Evolutionary conservation across 2,329 filamentous ascomycete species (phyloP).

Genomic region (Fusarium annulatum): DNA sequence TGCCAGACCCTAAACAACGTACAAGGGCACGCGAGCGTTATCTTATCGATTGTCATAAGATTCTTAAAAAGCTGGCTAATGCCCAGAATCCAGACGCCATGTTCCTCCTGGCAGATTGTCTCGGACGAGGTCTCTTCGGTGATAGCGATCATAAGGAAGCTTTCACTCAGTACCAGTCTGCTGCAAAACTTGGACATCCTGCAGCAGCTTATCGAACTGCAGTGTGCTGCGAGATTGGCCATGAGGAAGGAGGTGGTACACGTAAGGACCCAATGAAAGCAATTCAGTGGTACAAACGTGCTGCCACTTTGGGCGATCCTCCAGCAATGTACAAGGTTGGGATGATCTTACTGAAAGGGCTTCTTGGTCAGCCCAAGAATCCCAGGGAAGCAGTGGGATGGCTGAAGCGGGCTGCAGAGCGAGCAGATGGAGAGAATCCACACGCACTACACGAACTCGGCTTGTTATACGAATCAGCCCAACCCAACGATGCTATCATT

Average conservation of each 20-base stretch:
- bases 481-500: slow-evolving; percentile 76
- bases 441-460: slow-evolving; percentile 93
- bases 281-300: slow-evolving; percentile 97
- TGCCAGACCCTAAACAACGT: slow-evolving; percentile 76
- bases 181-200: slow-evolving; percentile 88
- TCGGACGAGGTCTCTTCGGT: slow-evolving; percentile 84
- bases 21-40: slow-evolving; percentile 85
- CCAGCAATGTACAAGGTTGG: slow-evolving; percentile 99
- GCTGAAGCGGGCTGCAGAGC: slow-evolving; percentile 92
- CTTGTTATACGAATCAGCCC: slow-evolving; percentile 71
- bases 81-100: slow-evolving; percentile 84
- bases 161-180: slow-evolving; percentile 91
- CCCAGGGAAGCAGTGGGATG: slow-evolving; percentile 88
- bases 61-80: slow-evolving; percentile 86
- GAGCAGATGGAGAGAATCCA: slow-evolving; percentile 88
- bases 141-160: slow-evolving; percentile 91
- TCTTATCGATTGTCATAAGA: slow-evolving; percentile 86
- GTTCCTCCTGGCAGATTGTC: slow-evolving; percentile 92
- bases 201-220: slow-evolving; percentile 93
- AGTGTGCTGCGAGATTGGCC: slow-evolving; percentile 96
- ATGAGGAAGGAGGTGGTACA: slow-evolving; percentile 93
- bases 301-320: slow-evolving; percentile 88
- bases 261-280: slow-evolving; percentile 91
- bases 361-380: slow-evolving; percentile 88
- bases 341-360: slow-evolving; percentile 92